Evolutionary conservation across 1,139 yeast species (phyloP).

Genomic region (Suhomyces terraborum): DNA sequence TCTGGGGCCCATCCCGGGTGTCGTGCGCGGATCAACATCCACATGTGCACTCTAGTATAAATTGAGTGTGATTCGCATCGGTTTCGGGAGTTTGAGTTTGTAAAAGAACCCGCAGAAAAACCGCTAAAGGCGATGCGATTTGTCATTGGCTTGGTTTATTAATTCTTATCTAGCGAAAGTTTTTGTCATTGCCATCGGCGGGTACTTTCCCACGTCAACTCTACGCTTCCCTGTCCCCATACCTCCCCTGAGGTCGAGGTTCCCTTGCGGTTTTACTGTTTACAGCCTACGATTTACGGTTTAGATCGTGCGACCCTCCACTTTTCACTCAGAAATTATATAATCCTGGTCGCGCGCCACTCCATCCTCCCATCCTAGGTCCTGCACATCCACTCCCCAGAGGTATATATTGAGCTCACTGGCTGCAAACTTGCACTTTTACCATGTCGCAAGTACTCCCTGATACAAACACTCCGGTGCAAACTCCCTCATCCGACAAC

Average conservation of each 20-base stretch:
- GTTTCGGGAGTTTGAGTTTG: conserved; percentile 10
- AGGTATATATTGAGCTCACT: conserved; percentile 6
- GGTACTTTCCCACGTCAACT: conserved; percentile 6
- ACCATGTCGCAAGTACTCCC: conserved; percentile 21
- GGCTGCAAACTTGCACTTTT: conserved; percentile 13
- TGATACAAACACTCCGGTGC: conserved; percentile 44
- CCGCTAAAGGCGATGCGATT: conserved; percentile 17
- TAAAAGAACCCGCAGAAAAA: conserved; percentile 16
- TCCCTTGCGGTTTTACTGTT: not conserved
- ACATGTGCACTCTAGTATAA: conserved; percentile 14
- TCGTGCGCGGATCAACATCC: conserved; percentile 19
- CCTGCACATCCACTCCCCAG: conserved; percentile 5
- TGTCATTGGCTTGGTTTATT: conserved; percentile 15
- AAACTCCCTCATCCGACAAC: conserved; percentile 42
- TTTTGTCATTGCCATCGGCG: conserved; percentile 8
- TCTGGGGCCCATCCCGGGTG: conserved; percentile 17
- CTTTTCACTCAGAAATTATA: conserved; percentile 13
- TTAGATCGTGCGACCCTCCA: conserved; percentile 13
- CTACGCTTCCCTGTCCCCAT: not conserved
- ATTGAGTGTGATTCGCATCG: conserved; percentile 15
- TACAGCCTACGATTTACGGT: conserved; percentile 9
- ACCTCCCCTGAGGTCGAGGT: not conserved
- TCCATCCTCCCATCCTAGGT: conserved; percentile 4
- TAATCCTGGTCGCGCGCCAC: conserved; percentile 15
- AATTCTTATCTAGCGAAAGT: conserved; percentile 10